Evolutionary conservation across 2,329 filamentous ascomycete species (phyloP).

Genomic region (Hymenoscyphus infarciens): DNA sequence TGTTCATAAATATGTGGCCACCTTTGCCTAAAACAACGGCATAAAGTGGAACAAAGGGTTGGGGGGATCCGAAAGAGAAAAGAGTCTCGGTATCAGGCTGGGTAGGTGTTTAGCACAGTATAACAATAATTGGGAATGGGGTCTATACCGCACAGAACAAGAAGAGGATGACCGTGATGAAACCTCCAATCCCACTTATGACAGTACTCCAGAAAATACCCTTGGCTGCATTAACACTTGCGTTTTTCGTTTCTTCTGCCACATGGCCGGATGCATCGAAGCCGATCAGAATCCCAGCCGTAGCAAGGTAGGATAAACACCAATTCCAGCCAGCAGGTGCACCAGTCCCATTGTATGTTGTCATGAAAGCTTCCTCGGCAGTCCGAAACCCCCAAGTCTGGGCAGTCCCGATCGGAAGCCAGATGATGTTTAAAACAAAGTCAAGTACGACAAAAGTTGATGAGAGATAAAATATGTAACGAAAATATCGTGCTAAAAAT

Average conservation of each 20-base stretch:
- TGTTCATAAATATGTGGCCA: constrained; percentile 58
- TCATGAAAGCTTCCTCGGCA: constrained; percentile 56
- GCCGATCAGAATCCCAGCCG: constrained; percentile 57
- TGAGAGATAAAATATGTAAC: constrained; percentile 42
- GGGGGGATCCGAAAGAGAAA: constrained; percentile 51
- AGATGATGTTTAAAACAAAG: constrained; percentile 57
- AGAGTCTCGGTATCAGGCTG: constrained; percentile 50
- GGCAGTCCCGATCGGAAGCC: constrained; percentile 55
- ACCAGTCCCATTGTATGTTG: constrained; percentile 56
- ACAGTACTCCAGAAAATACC: constrained; percentile 60
- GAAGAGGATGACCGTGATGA: constrained; percentile 54
- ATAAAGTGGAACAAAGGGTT: constrained; percentile 57
- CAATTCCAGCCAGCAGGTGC: constrained; percentile 58
- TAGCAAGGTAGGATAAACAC: constrained; percentile 59
- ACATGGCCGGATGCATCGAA: constrained; percentile 60
- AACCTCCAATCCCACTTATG: constrained; percentile 52
- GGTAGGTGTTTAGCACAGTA: constrained; percentile 12
- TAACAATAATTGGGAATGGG: neutral
- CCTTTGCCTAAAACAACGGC: constrained; percentile 52
- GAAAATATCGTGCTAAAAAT: constrained; percentile 36
- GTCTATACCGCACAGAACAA: constrained; percentile 51
- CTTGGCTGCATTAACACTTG: constrained; percentile 50
- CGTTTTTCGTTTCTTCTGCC: constrained; percentile 59
- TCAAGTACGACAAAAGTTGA: constrained; percentile 51
- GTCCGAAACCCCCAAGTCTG: constrained; percentile 56